Base-by-base conservation (phyloP, 2,329 filamentous ascomycete genomes). In the Cercospora zeina region DNA sequence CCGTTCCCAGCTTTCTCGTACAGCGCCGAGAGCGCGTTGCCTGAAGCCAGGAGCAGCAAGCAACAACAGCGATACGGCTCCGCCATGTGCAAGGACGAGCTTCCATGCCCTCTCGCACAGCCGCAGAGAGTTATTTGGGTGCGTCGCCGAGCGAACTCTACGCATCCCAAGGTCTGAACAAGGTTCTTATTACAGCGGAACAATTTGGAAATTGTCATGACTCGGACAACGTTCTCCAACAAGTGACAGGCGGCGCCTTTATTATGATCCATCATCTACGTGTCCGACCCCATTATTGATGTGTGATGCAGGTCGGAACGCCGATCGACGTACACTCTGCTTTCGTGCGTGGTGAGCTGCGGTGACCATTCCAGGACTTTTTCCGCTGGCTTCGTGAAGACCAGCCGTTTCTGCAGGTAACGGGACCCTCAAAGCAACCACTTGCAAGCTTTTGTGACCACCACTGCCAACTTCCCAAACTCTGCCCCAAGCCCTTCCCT, bases 1-100 rank as follows among this genome's bases (percentile, higher is more conserved):
- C 49, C 49, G 49, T 49, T 21, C 9, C 10, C 33, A 30, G 39
- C 31, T 50, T 59, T 39, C 27, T 30, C 56, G 55, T 58, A 50
- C 19, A 47, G 55, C n/a, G n/a, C n/a, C n/a, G n/a, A n/a, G n/a
- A n/a, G n/a, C 34, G 30, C 54, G 30, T 24, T 56, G 33, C 36
- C 24, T 42, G n/a, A 16, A 57, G 11, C 34, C 30, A 10, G 31
- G 31, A 34, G 31, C 31, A 13, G 31, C 31, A 27, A 27, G 24
- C 24, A 27, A 27, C 24, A 13, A 34, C 31, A 13, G 31, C 31
- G 31, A 19, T 8, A 21, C 49, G 30, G 30, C 24, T 33, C 42
- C 11, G 27, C 19, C 39, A 21, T 45, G 3, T 10, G 19, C 49
- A 33, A 13, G 49, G 49, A 51, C 33, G 49, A 51, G 49, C 49